These are phyloP conservation scores for Polyporus arcularius DNA, from an alignment of 768 basidiomycete species.

Conservation along the genomic window DNA sequence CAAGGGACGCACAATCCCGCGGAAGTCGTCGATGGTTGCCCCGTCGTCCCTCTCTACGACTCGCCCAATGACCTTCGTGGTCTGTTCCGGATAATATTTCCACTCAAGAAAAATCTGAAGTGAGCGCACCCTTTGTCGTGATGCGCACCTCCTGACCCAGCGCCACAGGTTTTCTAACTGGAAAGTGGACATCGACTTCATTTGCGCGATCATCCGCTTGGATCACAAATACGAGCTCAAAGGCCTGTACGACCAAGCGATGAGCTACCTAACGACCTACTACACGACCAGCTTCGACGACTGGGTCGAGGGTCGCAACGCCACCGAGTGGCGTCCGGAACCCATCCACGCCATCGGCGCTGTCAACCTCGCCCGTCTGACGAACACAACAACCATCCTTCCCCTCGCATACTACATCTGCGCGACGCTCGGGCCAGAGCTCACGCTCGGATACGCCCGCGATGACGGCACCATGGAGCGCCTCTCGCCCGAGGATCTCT, in stretches of 20 bases:
- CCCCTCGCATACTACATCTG: constrained; percentile 8
- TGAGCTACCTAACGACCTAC: not conserved
- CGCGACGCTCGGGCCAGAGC: not conserved
- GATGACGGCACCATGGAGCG: constrained; percentile 1
- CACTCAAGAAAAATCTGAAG: not conserved
- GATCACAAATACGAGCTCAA: constrained; percentile 12
- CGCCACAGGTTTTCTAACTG: not conserved
- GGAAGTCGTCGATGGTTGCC: not conserved
- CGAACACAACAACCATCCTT: constrained; percentile 8
- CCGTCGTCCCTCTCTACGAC: constrained; percentile 1
- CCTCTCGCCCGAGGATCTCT: not conserved
- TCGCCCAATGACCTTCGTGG: not conserved
- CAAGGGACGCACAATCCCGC: not conserved
- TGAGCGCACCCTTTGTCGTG: not conserved
- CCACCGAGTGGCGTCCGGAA: constrained; percentile 1
- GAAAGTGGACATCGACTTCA: not conserved
- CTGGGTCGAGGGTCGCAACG: not conserved
- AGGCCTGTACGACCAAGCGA: not conserved
- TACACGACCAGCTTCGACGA: constrained; percentile 4
- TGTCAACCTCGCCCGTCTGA: constrained; percentile 11
- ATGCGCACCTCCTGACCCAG: too few relatives aligned
- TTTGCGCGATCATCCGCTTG: constrained; percentile 6
- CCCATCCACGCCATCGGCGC: constrained; percentile 1
- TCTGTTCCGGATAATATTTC: not conserved
- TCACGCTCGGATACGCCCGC: not conserved